Evolutionary conservation across 768 basidiomycete genomes (phyloP).

Genomic region (Lactarius pseudohatsudake): DNA sequence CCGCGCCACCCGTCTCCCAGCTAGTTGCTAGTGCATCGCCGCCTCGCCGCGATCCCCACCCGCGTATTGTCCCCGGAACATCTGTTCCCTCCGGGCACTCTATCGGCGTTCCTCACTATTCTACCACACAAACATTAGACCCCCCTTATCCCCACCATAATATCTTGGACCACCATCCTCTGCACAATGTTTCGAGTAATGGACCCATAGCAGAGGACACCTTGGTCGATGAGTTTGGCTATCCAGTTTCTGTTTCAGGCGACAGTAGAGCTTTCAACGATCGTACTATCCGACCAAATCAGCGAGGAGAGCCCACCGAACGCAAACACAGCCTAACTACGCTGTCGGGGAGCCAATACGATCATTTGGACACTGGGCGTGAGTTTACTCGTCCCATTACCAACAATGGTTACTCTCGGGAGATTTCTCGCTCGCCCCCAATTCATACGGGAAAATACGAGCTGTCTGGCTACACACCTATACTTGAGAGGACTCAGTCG

Average conservation of each 20-base stretch:
- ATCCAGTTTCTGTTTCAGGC: constrained; percentile 1
- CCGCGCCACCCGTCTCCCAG: constrained; percentile 2
- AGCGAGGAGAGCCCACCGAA: background rate
- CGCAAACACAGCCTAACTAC: background rate
- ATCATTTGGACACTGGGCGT: background rate
- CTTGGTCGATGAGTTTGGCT: background rate
- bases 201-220: background rate
- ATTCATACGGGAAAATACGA: constrained; percentile 5
- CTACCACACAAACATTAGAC: constrained; percentile 7
- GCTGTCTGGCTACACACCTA: constrained; percentile 4
- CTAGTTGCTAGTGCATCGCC: constrained; percentile 11
- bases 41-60: constrained; percentile 12
- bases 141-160: background rate
- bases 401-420: constrained; percentile 2
- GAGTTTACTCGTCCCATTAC: constrained; percentile 4
- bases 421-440: constrained; percentile 11
- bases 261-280: background rate
- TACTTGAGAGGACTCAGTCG: constrained; percentile 19
- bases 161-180: constrained; percentile 3
- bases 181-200: background rate
- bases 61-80: constrained; percentile 10
- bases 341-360: constrained; percentile 3
- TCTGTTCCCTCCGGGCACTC: constrained; percentile 2
- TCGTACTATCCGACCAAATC: constrained; percentile 1
- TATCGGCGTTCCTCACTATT: constrained; percentile 4